Evolutionary conservation across 2,329 filamentous ascomycete genomes (phyloP), one percentile per base, ranked within the genome.

Genomic region (Cladosporium oxysporum): DNA sequence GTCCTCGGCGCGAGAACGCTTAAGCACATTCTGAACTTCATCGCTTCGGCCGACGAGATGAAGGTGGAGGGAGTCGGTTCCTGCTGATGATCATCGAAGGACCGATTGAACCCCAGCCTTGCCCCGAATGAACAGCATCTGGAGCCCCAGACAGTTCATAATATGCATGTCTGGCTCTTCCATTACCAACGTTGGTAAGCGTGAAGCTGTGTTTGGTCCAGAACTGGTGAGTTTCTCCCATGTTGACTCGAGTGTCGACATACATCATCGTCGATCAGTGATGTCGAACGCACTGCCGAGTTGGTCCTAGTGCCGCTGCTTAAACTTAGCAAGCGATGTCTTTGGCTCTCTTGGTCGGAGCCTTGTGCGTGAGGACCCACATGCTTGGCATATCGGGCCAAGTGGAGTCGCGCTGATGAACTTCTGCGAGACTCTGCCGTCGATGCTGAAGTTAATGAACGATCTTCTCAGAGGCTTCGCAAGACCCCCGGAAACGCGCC

Each of bases 401-500:
- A 62, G 59, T 62, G 59, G 59, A 53, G 44, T 35, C 47, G n/a
- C 44, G 33, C 16, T 31, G 50, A n/a, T 47, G 35, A 21, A 31
- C 31, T 44, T 63, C 59, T 35, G 59, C 59, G 59, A 62, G 47
- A 50, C 44, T 52, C 47, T 52, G 35, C 26, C 49, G 61, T 63
- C 61, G 61, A 63, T 63, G 61, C 49, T 41, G 35, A 35, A 55
- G 28, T 53, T 23, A 44, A 16, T 44, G 61, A 63, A 63, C 61
- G 61, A 63, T 63, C 61, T 63, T 53, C 61, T 63, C 61, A 63
- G 35, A 63, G 18, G 50, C 35, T 63, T 63, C 61, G 61, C 53
- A 37, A 57, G 23, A 44, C 26, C 61, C 61, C 50, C 18, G 18
- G 26, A 28, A 8, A 29, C 21, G 16, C 52, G 35, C 35, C 23